Base-by-base conservation (phyloP, 805 yeast genomes). In the Ogataea nakhonphanomensis region DNA sequence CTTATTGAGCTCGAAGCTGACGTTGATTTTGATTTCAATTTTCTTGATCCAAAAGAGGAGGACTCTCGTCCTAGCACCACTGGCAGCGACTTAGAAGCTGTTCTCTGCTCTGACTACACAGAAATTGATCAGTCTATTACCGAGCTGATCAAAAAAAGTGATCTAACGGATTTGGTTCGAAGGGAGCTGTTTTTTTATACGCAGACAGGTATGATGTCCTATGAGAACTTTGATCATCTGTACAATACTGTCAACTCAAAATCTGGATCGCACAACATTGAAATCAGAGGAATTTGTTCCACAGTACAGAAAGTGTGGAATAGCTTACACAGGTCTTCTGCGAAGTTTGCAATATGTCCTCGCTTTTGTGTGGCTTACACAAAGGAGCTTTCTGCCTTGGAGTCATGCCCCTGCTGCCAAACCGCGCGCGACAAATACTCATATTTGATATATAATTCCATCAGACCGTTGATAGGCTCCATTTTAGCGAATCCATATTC, bases 121-220 rank as follows among this genome's bases (percentile, higher is more conserved):
- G 28, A 31, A 7, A 44, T 47, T 17, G 10, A 15, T 7, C 32
- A 30, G 5, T 15, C 36, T 3, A 24, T 47, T 2, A 25, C 22
- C 9, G 22, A 27, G 12, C 37, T 44, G 20, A 20, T 37, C n/a
- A 25, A 33, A 24, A 30, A 30, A 20, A 34, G 36, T 17, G 41
- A 41, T n/a, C 36, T 47, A 10, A 22, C 30, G 3, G 48, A 47
- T 33, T 33, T 29, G 14, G 44, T 47, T 12, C 39, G 51, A 9
- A 29, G 51, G 13, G 51, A 47, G 27, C 25, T 47, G 7, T 47
- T 47, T 20, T 47, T 47, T 17, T 30, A 43, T 21, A 47, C 51
- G 3, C 51, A 47, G 23, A 47, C 41, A 3, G 51, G 51, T 12
- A 37, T 43, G 21, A 28, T 47, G 34, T 44, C 51, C 9, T 47